Evolutionary conservation across 83 land plant species (phyloP).

Genomic region (Picea mariana): DNA sequence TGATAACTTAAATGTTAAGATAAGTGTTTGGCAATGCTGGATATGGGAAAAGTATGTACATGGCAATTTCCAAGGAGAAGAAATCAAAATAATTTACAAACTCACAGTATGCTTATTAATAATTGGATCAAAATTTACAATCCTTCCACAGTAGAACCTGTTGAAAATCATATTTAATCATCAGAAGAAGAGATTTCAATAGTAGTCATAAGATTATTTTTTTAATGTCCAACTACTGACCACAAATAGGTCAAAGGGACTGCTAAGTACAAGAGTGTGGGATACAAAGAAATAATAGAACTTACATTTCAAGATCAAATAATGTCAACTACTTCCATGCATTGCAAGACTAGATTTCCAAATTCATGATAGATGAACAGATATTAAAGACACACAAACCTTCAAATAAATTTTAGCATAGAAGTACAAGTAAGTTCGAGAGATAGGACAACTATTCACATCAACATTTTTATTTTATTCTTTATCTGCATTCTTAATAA

Average conservation of each 20-base stretch:
- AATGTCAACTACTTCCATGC: too few relatives aligned
- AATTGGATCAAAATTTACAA: neutral
- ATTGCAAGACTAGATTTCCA: neutral
- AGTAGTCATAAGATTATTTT: too few relatives aligned
- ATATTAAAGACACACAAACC: neutral
- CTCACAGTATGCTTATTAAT: constrained; percentile 4
- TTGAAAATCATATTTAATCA: neutral
- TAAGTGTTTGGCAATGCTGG: neutral
- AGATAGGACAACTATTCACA: neutral
- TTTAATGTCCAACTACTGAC: too few relatives aligned
- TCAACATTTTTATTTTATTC: too few relatives aligned
- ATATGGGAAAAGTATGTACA: neutral
- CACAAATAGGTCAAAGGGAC: too few relatives aligned
- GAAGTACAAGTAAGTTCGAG: neutral
- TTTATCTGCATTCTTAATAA: neutral
- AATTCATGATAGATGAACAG: neutral
- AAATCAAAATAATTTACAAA: neutral
- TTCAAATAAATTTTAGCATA: neutral
- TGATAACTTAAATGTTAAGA: neutral
- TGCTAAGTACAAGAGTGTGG: too few relatives aligned
- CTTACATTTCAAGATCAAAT: too few relatives aligned
- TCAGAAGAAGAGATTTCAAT: neutral
- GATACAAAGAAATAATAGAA: too few relatives aligned
- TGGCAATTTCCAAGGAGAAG: neutral
- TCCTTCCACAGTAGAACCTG: neutral